Evolutionary conservation across 2,329 filamentous ascomycete species (phyloP).

Genomic region (Epicoccum sorghinum): DNA sequence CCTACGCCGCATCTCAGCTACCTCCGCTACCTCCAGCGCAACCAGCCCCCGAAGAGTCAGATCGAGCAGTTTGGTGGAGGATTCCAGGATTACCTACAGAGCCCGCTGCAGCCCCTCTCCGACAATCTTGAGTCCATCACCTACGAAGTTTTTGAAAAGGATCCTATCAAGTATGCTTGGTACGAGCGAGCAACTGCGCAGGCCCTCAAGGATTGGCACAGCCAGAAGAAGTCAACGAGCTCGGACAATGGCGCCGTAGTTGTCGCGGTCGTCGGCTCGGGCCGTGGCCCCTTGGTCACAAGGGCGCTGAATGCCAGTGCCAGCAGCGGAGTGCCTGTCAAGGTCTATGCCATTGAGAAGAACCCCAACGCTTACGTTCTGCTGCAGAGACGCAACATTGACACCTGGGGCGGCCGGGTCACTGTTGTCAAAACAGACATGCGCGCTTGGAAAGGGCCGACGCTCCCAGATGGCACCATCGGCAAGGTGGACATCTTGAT

Average conservation of each 20-base stretch:
- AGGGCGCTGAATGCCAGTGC: conserved; percentile 82
- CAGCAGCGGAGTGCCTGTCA: conserved; percentile 75
- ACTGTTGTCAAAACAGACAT: conserved; percentile 96
- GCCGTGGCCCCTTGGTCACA: conserved; percentile 89
- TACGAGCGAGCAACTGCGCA: conserved; percentile 85
- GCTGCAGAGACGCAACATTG: conserved; percentile 82
- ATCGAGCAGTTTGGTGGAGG: conserved; percentile 72
- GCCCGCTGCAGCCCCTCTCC: conserved; percentile 89
- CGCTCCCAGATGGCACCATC: conserved; percentile 58
- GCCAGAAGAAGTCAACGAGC: conserved; percentile 74
- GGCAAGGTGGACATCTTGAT: conserved; percentile 88
- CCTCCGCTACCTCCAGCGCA: conserved; percentile 80
- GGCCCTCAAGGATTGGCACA: conserved; percentile 80
- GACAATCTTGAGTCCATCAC: conserved; percentile 97
- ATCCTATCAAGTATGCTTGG: conserved; percentile 96
- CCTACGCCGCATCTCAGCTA: conserved; percentile 76
- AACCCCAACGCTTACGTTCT: conserved; percentile 98
- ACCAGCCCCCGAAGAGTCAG: conserved; percentile 70
- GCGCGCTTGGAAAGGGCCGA: conserved; percentile 90
- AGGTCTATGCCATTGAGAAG: conserved; percentile 94
- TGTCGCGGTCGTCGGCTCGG: conserved; percentile 90
- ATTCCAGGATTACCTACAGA: conserved; percentile 94
- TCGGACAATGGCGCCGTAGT: conserved; percentile 75
- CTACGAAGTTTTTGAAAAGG: conserved; percentile 98
- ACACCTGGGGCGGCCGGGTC: conserved; percentile 77